Evolutionary conservation across 768 basidiomycete genomes (phyloP), one percentile per base, ranked within the genome.

Genomic region (Punctularia strigosozonata): DNA sequence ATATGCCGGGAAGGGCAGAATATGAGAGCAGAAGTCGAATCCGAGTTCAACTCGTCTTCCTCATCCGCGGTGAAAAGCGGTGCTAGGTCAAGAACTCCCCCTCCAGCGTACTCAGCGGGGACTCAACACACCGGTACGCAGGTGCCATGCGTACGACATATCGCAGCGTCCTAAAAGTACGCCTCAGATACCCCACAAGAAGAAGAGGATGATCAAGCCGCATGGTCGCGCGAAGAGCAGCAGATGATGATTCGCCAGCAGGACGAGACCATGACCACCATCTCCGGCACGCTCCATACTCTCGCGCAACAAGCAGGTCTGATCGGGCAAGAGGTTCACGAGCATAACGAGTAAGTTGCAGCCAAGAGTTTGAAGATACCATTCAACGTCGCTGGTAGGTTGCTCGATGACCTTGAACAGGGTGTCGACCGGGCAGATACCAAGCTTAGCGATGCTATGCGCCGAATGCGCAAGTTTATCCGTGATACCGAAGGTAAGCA

Each of bases 291-390:
- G 2, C 58, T 99, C 38, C 76, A 55, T 41, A 91, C 83, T 1
- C 64, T 99, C 5, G 80, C 81, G 0, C 80, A 86, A 46, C 95
- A 98, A 60, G 95, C 95, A 0, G 84, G 82, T 8, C 64, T 97
- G 23, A 99, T 99, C 77, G 94, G 94, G 0, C 77, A 76, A 41
- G 95, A 99, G 54, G 86, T 98, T 36, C 65, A 56, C 6, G 89
- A 92, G 53, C 95, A 99, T 50, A 86, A 82, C 48, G 87, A 88
- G 94, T 94, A 28, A 28, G 26, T 28, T 28, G 10, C 26, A 8
- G 26, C 26, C 26, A 28, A 8, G 26, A 28, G 26, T 8, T 28
- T 8, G 10, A 15, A 15, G 26, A 8, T 28, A 8, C 15, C 10
- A 8, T 28, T 15, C 8, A 28, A 28, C 10, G 10, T 28, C 15